phyloP scores from a whole-genome alignment of 139 green algal genomes.

The Nannochloris sp. region DNA sequence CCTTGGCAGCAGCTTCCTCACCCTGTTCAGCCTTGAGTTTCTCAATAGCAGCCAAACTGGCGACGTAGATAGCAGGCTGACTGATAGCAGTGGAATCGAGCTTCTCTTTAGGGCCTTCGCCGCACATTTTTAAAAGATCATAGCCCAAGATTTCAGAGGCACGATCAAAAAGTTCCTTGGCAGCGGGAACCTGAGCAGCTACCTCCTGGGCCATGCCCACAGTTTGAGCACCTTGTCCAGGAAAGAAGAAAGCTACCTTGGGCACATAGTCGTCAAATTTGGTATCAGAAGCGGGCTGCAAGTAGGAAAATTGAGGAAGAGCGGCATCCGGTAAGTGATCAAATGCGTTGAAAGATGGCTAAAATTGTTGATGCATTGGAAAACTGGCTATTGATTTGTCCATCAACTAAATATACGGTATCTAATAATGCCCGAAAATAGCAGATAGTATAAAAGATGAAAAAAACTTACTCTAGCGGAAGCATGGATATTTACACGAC shows the following conservation, averaged over 20 bases:
- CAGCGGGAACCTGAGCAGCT: conserved; percentile 65
- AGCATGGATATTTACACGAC: neutral
- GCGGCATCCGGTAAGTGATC: neutral
- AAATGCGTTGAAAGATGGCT: neutral
- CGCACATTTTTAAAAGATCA: conserved; percentile 90
- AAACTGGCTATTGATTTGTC: neutral
- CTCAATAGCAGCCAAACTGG: conserved; percentile 90
- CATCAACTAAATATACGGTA: too few relatives aligned
- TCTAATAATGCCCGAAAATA: neutral
- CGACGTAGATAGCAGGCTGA: conserved; percentile 98
- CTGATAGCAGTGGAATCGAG: conserved; percentile 89
- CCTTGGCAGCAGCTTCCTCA: conserved; percentile 58
- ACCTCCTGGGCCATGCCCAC: conserved; percentile 75
- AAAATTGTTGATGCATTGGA: neutral
- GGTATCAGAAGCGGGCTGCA: conserved; percentile 41
- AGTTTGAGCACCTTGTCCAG: conserved; percentile 79
- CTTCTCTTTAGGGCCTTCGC: conserved; percentile 90
- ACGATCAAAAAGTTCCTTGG: conserved; percentile 88
- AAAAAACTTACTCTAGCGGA: neutral
- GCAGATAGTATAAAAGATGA: neutral
- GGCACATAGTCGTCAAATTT: conserved; percentile 83
- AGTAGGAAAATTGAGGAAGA: neutral
- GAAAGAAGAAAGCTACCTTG: conserved; percentile 89
- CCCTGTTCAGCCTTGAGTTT: conserved; percentile 76
- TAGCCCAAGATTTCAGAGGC: conserved; percentile 95